Percentiles rank a stretch among this genome's conserved stretches.
These are phyloP conservation scores for Trichoderma sp. DNA, from an alignment of 2,329 filamentous ascomycete species.

Conservation along the genomic window DNA sequence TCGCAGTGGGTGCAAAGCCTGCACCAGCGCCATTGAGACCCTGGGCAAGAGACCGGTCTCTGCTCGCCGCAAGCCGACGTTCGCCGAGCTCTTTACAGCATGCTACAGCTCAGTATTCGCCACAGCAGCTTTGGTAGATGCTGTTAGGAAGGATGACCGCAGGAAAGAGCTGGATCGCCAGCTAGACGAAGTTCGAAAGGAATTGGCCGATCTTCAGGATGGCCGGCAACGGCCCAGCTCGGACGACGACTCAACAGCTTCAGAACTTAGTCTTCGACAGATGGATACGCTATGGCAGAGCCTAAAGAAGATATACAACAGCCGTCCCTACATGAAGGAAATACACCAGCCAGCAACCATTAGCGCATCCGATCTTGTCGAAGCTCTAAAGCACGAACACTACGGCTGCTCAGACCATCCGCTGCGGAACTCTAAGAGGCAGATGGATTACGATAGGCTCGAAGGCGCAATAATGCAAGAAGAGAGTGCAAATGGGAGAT, in stretches of 20 bases:
- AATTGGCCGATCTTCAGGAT: slow-evolving; percentile 40
- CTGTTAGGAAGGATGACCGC: slow-evolving; percentile 54
- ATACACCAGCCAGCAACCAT: slow-evolving; percentile 32
- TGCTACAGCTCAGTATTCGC: slow-evolving; percentile 67
- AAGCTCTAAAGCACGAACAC: slow-evolving; percentile 28
- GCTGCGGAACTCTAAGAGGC: slow-evolving; percentile 23
- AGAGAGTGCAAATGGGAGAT: slow-evolving; percentile 25
- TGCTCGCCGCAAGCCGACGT: slow-evolving; percentile 47
- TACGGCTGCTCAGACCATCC: slow-evolving; percentile 28
- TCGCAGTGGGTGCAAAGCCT: slow-evolving; percentile 62
- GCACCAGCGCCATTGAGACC: slow-evolving; percentile 49
- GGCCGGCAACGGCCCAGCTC: slow-evolving; percentile 27
- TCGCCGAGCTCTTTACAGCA: slow-evolving; percentile 59
- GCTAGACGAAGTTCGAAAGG: slow-evolving; percentile 53
- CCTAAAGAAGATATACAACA: slow-evolving; percentile 32
- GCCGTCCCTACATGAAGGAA: slow-evolving; percentile 38
- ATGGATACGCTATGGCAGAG: slow-evolving; percentile 34
- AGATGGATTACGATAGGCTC: slow-evolving; percentile 32
- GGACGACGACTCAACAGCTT: slow-evolving; percentile 15
- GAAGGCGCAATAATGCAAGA: slow-evolving; percentile 32
- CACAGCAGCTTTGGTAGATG: slow-evolving; percentile 62
- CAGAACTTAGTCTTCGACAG: slow-evolving; percentile 28
- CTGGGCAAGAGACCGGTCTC: slow-evolving; percentile 51
- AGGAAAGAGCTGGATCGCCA: slow-evolving; percentile 59
- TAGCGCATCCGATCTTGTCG: slow-evolving; percentile 29